Percentiles rank a stretch among this genome's conserved stretches.
These are phyloP conservation scores for Paraphaeosphaeria minitans DNA, from an alignment of 2,329 filamentous ascomycete genomes.

Conservation along the genomic window DNA sequence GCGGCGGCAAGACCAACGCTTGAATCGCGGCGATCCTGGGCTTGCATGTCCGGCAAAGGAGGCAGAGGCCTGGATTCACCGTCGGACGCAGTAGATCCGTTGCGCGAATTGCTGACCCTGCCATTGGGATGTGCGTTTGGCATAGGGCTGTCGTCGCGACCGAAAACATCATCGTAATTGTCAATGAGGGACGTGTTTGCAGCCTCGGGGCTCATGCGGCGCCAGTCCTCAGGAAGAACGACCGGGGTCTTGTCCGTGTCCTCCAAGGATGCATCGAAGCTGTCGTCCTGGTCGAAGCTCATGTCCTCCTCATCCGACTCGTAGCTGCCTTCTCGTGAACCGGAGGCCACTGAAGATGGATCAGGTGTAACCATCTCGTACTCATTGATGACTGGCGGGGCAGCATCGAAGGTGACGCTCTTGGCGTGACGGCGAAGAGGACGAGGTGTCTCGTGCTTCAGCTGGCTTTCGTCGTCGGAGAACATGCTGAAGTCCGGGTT, in stretches of 20 bases:
- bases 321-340: slow-evolving; percentile 90
- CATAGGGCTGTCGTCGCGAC: slow-evolving; percentile 68
- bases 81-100: slow-evolving; percentile 77
- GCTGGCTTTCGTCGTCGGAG: slow-evolving; percentile 58
- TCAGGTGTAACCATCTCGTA: slow-evolving; percentile 98
- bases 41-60: slow-evolving; percentile 73
- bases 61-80: slow-evolving; percentile 84
- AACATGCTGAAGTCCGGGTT: slow-evolving; percentile 43
- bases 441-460: slow-evolving; percentile 64
- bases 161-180: slow-evolving; percentile 70
- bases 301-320: slow-evolving; percentile 78
- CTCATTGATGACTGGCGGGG: slow-evolving; percentile 92
- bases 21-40: slow-evolving; percentile 60
- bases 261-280: slow-evolving; percentile 93
- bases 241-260: slow-evolving; percentile 97
- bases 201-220: slow-evolving; percentile 71
- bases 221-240: slow-evolving; percentile 96
- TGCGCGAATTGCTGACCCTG: slow-evolving; percentile 57
- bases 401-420: slow-evolving; percentile 95
- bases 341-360: slow-evolving; percentile 87
- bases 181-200: slow-evolving; percentile 61
- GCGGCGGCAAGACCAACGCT: slow-evolving; percentile 70
- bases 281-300: slow-evolving; percentile 73
- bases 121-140: slow-evolving; percentile 57
- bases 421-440: slow-evolving; percentile 84